Percentiles rank a stretch among this genome's conserved stretches.
These are phyloP conservation scores for Boletus vinaceobasis DNA, from an alignment of 768 basidiomycete species.

Conservation along the genomic window DNA sequence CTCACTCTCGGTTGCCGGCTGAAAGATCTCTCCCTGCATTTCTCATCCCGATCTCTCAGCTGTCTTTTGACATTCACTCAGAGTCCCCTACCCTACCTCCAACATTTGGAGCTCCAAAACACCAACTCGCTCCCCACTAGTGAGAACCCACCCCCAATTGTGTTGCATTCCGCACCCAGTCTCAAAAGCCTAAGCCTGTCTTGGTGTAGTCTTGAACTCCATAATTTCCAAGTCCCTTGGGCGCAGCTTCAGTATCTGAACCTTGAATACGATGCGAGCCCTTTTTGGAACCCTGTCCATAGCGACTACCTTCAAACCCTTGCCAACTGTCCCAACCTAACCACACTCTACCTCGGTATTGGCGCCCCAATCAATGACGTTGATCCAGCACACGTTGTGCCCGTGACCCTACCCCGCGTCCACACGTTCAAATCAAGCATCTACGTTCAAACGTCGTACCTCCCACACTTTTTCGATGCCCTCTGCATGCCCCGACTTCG, in stretches of 20 bases:
- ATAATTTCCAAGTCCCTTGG: conserved; percentile 28
- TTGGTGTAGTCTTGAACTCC: conserved; percentile 28
- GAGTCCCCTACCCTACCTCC: conserved; percentile 19
- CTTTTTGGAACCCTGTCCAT: conserved; percentile 29
- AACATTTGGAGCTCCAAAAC: conserved; percentile 27
- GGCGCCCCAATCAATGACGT: conserved; percentile 16
- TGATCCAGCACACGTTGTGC: conserved; percentile 8
- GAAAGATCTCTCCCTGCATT: conserved; percentile 16
- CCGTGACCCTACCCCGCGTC: conserved; percentile 28
- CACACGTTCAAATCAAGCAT: conserved; percentile 26
- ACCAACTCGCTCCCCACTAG: conserved; percentile 22
- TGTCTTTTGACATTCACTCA: conserved; percentile 29
- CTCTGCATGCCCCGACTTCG: conserved; percentile 24
- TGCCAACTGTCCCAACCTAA: conserved; percentile 25
- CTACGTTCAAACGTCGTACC: conserved; percentile 28
- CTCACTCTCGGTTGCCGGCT: conserved; percentile 23
- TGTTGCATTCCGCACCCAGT: conserved; percentile 24
- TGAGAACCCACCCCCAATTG: conserved; percentile 25
- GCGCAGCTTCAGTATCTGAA: conserved; percentile 25
- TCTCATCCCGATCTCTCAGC: conserved; percentile 25
- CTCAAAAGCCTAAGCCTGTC: conserved; percentile 28
- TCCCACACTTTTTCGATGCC: conserved; percentile 24
- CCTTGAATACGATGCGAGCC: conserved; percentile 27
- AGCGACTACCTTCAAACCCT: conserved; percentile 27
- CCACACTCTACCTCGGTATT: conserved; percentile 27